Evolutionary conservation across 2,329 filamentous ascomycete genomes (phyloP), one percentile per base, ranked within the genome.

Genomic region (Aspergillus amoenus): DNA sequence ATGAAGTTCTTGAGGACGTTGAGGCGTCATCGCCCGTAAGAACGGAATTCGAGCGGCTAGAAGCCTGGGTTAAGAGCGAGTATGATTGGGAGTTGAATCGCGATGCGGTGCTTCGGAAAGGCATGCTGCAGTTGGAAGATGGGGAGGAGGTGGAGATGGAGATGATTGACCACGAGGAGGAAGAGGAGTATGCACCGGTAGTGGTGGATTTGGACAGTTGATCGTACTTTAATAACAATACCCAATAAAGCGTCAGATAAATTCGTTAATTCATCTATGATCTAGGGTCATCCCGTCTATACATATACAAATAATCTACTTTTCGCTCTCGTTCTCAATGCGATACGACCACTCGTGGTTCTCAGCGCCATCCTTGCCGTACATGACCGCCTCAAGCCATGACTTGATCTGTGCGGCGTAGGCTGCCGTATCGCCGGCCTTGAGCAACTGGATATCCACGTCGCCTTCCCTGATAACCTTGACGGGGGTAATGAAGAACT

Each of bases 341-440:
- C 89, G 81, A 55, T 90, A 82, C 37, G 83, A 86, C 88, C 89
- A 92, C 47, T 83, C 77, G 70, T 91, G 88, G 57, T 86, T 69
- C 68, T 82, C 84, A 57, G 82, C 82, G 59, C 88, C 88, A 71
- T 88, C 83, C 59, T 82, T 82, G 56, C 89, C 88, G 71, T 87
- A 91, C 86, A 90, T 91, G 75, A 92, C 90, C 63, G 88, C 85
- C 62, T 81, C 79, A 62, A 92, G 77, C 83, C 83, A 88, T 39
- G 75, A 75, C 81, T 90, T 91, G 71, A 91, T 76, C 72, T 66
- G 70, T 13, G 67, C 58, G 6, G 69, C 65, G 52, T 73, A 73
- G 46, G 67, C 70, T n/a, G 70, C 70, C 56, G 57, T 69, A 62
- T 22, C 60, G 18, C 66, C 63, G 22, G 60, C 60, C 34, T 64